Percentiles rank a stretch among this genome's conserved stretches.
phyloP scores from a whole-genome alignment of 257 asterid species.

The Fraxinus excelsior region DNA sequence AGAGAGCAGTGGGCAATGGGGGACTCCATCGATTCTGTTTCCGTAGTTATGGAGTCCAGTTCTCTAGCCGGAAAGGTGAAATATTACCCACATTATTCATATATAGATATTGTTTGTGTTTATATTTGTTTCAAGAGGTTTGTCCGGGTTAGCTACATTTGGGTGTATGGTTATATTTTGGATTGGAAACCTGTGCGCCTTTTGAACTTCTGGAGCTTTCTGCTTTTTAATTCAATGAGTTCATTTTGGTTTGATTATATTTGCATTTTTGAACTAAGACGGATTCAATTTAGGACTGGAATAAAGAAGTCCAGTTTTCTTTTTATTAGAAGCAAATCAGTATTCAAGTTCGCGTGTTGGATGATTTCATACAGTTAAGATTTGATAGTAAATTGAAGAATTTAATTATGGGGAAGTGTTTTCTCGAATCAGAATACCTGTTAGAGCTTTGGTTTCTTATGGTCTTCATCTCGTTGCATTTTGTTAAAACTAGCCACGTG shows the following conservation, averaged over 20 bases:
- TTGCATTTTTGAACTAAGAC: background rate
- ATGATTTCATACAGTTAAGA: background rate
- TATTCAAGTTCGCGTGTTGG: background rate
- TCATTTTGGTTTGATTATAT: conserved; percentile 18
- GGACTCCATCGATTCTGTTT: conserved; percentile 92
- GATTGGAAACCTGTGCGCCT: conserved; percentile 21
- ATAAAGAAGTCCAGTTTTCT: background rate
- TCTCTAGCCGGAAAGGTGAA: conserved; percentile 84
- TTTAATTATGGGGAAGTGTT: background rate
- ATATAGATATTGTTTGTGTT: background rate
- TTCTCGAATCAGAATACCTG: no score
- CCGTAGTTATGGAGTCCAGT: conserved; percentile 80
- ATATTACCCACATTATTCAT: conserved; percentile 33
- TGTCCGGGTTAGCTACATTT: background rate
- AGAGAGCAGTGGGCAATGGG: conserved; percentile 55
- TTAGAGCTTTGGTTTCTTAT: conserved; percentile 35
- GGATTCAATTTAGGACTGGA: background rate
- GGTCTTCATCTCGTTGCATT: conserved; percentile 22
- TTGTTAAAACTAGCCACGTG: no score
- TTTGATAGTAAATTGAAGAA: background rate
- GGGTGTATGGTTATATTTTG: background rate
- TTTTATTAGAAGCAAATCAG: background rate
- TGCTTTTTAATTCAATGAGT: background rate
- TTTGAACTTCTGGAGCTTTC: conserved; percentile 14
- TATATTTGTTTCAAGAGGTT: background rate